Base-by-base conservation (phyloP, 2,329 filamentous ascomycete genomes). In the Xylaria multiplex region DNA sequence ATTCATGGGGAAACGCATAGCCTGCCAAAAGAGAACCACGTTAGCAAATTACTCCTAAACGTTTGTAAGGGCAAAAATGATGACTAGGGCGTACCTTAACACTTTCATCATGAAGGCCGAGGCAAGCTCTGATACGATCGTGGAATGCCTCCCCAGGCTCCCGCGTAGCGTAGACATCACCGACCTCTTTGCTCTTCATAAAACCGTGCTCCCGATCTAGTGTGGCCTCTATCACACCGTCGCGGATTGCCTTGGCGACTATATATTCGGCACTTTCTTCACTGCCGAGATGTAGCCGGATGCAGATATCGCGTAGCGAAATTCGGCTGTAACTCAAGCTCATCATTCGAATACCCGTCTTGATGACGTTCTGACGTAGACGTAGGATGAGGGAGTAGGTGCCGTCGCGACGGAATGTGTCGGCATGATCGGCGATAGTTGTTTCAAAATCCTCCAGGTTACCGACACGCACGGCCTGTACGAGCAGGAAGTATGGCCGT, bases 1-100 rank as follows among this genome's bases (percentile, higher is more conserved):
- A 83, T 99, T 97, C 95, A 98, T 98, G 2, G 96, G 96, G 82
- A 98, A 99, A 62, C 96, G 90, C 96, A 99, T 99, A 30, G 96
- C 95, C 92, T 95, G 58, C 6, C 66, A 50, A 52, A 53, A 27
- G 24, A 19, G 59, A 45, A 56, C 22, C 8, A 59, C 56, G 67
- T 80, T 76, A 81, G 74, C 60, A 37, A 8, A 32, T 16, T 16
- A 53, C 5, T 37, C 66, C 62, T 22, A 60, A 35, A 22, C n/a
- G 37, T 27, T 27, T 2, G 2, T 13, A 55, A 56, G 7, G 27
- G 27, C 3, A 5, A 27, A 27, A 24, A 6, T 1, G 50, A 37
- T 45, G 30, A 16, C 27, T n/a, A 49, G 54, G 64, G 77, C 83
- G 76, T 85, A 94, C 92, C 92, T 97, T 98, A 76, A 99, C 94